A percentile compares a stretch with the other conserved stretches of the same genome.
Evolutionary conservation across 352 stramenopile species (phyloP).

Genomic region (Phytopythium oedochilum): DNA sequence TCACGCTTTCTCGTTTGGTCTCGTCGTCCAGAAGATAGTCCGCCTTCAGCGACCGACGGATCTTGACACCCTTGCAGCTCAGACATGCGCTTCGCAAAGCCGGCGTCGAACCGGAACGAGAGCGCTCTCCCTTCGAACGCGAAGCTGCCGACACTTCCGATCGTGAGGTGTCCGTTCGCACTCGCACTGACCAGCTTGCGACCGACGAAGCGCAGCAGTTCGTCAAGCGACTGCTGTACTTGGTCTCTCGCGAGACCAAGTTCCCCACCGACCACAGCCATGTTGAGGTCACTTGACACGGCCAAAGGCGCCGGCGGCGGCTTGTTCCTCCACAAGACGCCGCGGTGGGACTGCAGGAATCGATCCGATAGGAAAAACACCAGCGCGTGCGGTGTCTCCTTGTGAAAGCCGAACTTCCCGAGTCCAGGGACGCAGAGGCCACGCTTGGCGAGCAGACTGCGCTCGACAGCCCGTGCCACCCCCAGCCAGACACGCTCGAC

Average conservation of each 20-base stretch:
- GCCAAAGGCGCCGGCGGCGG: constrained; percentile 40
- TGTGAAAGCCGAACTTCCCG: constrained; percentile 59
- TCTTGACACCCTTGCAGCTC: neutral
- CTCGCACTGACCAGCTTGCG: constrained; percentile 25
- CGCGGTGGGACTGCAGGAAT: constrained; percentile 30
- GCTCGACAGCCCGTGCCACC: constrained; percentile 16
- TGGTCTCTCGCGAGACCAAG: constrained; percentile 38
- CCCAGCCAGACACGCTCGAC: constrained; percentile 46
- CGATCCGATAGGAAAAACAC: constrained; percentile 53
- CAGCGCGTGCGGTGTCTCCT: constrained; percentile 16
- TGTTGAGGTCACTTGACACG: constrained; percentile 32
- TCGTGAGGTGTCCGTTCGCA: constrained; percentile 16
- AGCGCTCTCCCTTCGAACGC: constrained; percentile 36
- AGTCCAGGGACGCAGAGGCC: constrained; percentile 38
- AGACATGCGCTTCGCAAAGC: constrained; percentile 14
- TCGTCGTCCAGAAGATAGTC: neutral
- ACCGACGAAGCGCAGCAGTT: constrained; percentile 33
- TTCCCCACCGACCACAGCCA: constrained; percentile 39
- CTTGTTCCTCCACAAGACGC: constrained; percentile 27
- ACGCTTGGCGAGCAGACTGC: constrained; percentile 22
- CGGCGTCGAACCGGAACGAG: constrained; percentile 38
- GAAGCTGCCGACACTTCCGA: constrained; percentile 33
- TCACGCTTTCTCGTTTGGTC: neutral
- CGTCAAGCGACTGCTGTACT: constrained; percentile 34
- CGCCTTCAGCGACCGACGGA: neutral